A percentile compares a stretch with the other conserved stretches of the same genome.
Conservation (phyloP, 1,139 yeast genomes). For the Hyphopichia wangnamkhiaoensis region DNA sequence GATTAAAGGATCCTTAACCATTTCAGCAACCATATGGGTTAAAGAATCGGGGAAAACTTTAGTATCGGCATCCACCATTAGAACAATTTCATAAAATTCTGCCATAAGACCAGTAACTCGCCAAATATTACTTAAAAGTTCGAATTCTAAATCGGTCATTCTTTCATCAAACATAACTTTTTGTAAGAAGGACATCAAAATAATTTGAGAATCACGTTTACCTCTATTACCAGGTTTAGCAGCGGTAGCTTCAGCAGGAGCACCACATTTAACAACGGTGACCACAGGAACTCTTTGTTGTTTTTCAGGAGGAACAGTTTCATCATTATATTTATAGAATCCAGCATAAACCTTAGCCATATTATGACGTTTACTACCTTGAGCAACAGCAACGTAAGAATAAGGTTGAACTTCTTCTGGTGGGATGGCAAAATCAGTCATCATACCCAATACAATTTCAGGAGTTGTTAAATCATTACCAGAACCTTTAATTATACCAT, state of each 20-base stretch:
- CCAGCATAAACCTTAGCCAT: conserved; percentile 97
- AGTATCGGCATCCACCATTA: conserved; percentile 98
- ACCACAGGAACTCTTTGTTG: conserved; percentile 90
- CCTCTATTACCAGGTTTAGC: conserved; percentile 99
- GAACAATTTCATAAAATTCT: conserved; percentile 76
- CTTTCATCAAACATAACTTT: conserved; percentile 92
- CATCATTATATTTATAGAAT: conserved; percentile 77
- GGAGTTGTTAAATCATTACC: conserved; percentile 88
- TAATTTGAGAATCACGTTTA: conserved; percentile 94
- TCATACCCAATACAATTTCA: conserved; percentile 82
- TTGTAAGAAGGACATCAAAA: conserved; percentile 90
- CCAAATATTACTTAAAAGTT: conserved; percentile 78
- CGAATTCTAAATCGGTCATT: conserved; percentile 92
- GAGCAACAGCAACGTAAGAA: conserved; percentile 93
- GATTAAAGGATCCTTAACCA: conserved; percentile 85
- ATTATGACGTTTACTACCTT: conserved; percentile 89
- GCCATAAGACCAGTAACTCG: conserved; percentile 86
- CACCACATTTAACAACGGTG: conserved; percentile 87
- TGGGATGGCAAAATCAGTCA: conserved; percentile 76
- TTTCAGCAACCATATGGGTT: conserved; percentile 90
- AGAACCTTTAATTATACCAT: conserved; percentile 91
- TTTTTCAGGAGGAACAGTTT: conserved; percentile 71
- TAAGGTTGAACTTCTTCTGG: conserved; percentile 73
- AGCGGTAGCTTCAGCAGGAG: conserved; percentile 73
- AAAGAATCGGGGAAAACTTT: conserved; percentile 86